Evolutionary conservation across 805 yeast species (phyloP).

Genomic region (Wickerhamiella azyma): DNA sequence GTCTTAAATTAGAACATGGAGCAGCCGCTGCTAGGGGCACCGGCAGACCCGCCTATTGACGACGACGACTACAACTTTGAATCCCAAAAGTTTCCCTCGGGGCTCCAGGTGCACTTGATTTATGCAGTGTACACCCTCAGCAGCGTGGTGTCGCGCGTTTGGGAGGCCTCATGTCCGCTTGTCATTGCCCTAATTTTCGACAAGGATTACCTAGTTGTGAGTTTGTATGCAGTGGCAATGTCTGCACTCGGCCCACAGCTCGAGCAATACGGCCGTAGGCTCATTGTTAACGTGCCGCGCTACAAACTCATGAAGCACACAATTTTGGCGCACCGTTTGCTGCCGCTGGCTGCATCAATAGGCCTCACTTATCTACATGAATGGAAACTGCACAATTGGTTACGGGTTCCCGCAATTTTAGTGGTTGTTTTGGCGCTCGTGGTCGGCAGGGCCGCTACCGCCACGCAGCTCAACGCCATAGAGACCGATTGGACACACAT

Average conservation of each 20-base stretch:
- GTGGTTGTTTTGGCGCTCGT: background rate
- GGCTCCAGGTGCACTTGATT: slow-evolving; percentile 17
- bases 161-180: slow-evolving; percentile 15
- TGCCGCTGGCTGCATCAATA: background rate
- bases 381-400: background rate
- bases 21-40: slow-evolving; percentile 12
- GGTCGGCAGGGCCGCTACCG: slow-evolving; percentile 4
- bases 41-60: slow-evolving; percentile 22
- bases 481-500: slow-evolving; percentile 19
- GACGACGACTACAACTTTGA: slow-evolving; percentile 21
- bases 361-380: background rate
- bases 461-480: slow-evolving; percentile 8
- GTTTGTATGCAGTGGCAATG: slow-evolving; percentile 13
- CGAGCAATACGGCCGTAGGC: slow-evolving; percentile 4
- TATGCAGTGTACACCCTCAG: slow-evolving; percentile 13
- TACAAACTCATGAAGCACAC: slow-evolving; percentile 1
- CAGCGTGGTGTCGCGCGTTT: slow-evolving; percentile 10
- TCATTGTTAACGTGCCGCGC: slow-evolving; percentile 2
- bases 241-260: slow-evolving; percentile 1
- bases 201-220: slow-evolving; percentile 11
- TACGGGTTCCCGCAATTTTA: background rate
- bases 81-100: slow-evolving; percentile 17
- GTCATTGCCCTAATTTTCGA: slow-evolving; percentile 11
- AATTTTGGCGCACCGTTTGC: slow-evolving; percentile 3
- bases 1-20: slow-evolving; percentile 10